Conservation (phyloP, 208 protist species). For the Acanthamoeba royreba region DNA sequence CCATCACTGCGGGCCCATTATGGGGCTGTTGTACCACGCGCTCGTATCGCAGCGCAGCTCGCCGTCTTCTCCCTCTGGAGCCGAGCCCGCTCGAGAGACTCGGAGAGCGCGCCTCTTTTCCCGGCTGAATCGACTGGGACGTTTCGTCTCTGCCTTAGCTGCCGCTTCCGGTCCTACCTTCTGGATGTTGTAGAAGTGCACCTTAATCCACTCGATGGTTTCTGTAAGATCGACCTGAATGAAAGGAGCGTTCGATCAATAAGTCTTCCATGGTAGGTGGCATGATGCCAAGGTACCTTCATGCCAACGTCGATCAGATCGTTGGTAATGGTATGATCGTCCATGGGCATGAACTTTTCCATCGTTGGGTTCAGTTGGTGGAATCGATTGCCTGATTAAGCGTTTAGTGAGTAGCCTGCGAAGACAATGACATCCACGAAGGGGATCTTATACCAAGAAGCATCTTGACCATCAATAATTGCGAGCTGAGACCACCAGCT, state of each 20-base stretch:
- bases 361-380: neutral
- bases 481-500: neutral
- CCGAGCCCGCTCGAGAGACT: neutral
- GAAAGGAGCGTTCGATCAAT: no score
- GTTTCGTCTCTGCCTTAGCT: neutral
- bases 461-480: neutral
- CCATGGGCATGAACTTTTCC: neutral
- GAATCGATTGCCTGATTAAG: neutral
- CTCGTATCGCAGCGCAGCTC: neutral
- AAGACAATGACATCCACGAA: no score
- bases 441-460: neutral
- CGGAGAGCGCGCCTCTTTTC: neutral
- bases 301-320: neutral
- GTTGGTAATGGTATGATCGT: neutral
- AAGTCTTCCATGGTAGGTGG: no score
- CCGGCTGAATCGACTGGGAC: neutral
- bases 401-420: no score
- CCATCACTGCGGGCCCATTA: no score
- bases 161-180: neutral
- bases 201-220: neutral
- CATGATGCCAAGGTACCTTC: neutral
- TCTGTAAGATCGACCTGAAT: neutral
- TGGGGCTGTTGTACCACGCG: neutral
- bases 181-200: neutral
- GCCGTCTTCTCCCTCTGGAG: no score